Evolutionary conservation across 2,329 filamentous ascomycete species (phyloP).

Genomic region (Cladosporium sp.): DNA sequence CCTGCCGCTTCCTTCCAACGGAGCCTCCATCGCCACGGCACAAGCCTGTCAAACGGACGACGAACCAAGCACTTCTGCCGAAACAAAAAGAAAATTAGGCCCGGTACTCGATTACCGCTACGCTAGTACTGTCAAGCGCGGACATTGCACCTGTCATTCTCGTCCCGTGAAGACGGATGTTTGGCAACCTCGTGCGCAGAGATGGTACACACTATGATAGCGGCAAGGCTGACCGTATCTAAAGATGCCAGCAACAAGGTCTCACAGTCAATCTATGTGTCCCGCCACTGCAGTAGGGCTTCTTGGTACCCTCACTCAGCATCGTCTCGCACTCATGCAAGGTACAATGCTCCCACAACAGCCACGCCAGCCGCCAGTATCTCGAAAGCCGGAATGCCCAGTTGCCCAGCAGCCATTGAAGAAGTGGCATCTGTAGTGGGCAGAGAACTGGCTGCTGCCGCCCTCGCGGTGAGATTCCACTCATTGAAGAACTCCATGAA

Average conservation of each 20-base stretch:
- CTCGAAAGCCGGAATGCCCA: not conserved
- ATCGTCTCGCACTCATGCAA: not conserved
- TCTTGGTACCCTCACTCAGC: not conserved
- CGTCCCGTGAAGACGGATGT: not conserved
- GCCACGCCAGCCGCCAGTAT: not conserved
- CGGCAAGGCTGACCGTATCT: not conserved
- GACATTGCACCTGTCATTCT: not conserved
- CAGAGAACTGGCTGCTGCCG: not conserved
- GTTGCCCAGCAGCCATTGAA: not conserved
- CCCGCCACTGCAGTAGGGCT: not conserved
- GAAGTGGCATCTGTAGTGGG: not conserved
- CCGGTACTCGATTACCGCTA: not conserved
- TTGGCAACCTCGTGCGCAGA: not conserved
- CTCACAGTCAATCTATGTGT: not conserved
- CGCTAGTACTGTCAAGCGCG: not conserved
- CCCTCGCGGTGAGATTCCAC: conserved; percentile 25
- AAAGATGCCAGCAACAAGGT: not conserved
- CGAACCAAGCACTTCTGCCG: not conserved
- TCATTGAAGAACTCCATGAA: conserved; percentile 31
- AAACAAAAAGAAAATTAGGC: not conserved
- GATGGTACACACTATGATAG: not conserved
- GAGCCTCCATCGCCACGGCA: not conserved
- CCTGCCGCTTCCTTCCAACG: not conserved
- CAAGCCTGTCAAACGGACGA: not conserved
- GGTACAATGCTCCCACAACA: not conserved